phyloP scores from a whole-genome alignment of 352 stramenopile species.

The Phytophthora capsici region DNA sequence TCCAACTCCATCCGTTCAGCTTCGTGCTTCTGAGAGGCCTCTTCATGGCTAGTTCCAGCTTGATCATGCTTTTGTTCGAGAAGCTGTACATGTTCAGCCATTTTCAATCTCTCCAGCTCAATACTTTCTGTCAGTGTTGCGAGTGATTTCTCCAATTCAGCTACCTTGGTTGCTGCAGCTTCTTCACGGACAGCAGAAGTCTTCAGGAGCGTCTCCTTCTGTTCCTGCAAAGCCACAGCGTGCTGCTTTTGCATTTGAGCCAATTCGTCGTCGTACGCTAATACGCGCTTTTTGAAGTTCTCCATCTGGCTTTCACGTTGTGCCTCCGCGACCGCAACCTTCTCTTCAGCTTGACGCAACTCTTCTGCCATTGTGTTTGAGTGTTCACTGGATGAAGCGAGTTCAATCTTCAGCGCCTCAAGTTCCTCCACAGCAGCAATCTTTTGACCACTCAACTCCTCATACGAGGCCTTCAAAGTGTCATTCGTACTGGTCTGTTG shows the following conservation, averaged over 20 bases:
- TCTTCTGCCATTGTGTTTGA: conserved; percentile 15
- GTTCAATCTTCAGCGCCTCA: conserved; percentile 36
- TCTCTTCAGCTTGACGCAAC: conserved; percentile 16
- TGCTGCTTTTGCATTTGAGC: conserved; percentile 17
- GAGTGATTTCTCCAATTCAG: conserved; percentile 33
- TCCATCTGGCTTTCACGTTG: conserved; percentile 42
- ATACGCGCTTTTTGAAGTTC: conserved; percentile 33
- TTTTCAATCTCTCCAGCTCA: conserved; percentile 36
- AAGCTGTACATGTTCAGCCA: conserved; percentile 6
- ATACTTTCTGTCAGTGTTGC: conserved; percentile 21
- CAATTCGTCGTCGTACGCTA: conserved; percentile 40
- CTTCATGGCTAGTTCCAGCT: conserved; percentile 20
- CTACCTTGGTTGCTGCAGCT: conserved; percentile 24
- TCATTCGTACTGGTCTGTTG: conserved; percentile 44
- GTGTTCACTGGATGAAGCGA: conserved; percentile 32
- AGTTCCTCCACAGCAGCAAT: conserved; percentile 29
- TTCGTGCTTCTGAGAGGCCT: conserved; percentile 24
- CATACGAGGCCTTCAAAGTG: conserved; percentile 29
- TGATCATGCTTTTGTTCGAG: conserved; percentile 24
- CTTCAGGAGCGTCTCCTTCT: conserved; percentile 28
- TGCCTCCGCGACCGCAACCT: conserved; percentile 21
- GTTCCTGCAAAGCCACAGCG: conserved; percentile 27
- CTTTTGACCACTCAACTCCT: conserved; percentile 33
- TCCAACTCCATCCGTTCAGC: conserved; percentile 31
- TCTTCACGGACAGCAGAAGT: conserved; percentile 20